A percentile compares a stretch with the other conserved stretches of the same genome.
These are phyloP conservation scores for Hymenotorrendiella dingleyae DNA, from an alignment of 2,329 filamentous ascomycete species.

Conservation along the genomic window DNA sequence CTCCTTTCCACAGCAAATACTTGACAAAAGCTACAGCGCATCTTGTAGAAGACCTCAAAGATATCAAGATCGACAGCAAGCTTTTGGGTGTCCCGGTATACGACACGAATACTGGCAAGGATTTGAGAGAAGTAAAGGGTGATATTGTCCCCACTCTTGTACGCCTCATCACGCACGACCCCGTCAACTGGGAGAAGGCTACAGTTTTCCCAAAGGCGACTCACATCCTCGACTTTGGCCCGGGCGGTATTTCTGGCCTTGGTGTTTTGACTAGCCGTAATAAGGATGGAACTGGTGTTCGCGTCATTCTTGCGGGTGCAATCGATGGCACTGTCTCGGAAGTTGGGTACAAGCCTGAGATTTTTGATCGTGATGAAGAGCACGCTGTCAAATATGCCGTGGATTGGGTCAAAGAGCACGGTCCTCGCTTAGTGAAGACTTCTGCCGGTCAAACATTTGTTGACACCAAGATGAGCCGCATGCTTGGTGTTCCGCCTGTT, in stretches of 20 bases:
- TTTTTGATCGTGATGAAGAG: constrained; percentile 94
- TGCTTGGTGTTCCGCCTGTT: constrained; percentile 78
- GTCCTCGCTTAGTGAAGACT: constrained; percentile 85
- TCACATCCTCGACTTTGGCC: constrained; percentile 94
- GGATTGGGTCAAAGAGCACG: constrained; percentile 97
- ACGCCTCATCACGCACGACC: constrained; percentile 88
- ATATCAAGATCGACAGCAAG: constrained; percentile 67
- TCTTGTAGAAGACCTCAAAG: constrained; percentile 81
- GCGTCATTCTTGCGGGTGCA: constrained; percentile 90
- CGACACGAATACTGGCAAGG: constrained; percentile 82
- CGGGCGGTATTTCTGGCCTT: constrained; percentile 92
- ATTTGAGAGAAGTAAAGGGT: constrained; percentile 66
- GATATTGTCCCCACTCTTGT: constrained; percentile 83
- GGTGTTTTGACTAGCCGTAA: constrained; percentile 96
- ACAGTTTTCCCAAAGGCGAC: constrained; percentile 87
- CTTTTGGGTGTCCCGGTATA: constrained; percentile 80
- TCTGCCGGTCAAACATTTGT: constrained; percentile 86
- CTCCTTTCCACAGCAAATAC: constrained; percentile 97
- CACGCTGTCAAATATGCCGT: constrained; percentile 91
- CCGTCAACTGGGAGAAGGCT: constrained; percentile 93
- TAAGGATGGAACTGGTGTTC: constrained; percentile 96
- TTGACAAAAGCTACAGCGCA: constrained; percentile 73
- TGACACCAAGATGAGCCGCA: constrained; percentile 91
- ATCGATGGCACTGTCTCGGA: constrained; percentile 85
- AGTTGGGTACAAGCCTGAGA: constrained; percentile 94